Evolutionary conservation across 2,329 filamentous ascomycete genomes (phyloP).

Genomic region (Cladosporium phlei): DNA sequence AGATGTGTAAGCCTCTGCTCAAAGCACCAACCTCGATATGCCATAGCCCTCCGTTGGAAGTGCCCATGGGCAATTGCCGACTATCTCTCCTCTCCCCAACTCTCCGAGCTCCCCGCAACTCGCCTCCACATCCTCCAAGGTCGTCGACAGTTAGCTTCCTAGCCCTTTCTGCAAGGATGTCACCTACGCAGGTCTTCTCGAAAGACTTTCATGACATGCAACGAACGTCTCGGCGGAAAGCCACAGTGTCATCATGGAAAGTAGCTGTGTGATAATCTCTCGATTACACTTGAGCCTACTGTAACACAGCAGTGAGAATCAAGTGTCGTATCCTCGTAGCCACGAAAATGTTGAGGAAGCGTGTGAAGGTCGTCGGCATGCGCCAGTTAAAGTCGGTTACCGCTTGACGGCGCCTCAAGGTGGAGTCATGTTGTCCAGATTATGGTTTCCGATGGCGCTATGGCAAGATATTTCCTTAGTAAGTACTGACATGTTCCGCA

Average conservation of each 20-base stretch:
- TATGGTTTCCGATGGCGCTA: conserved; percentile 3
- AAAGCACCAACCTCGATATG: not conserved
- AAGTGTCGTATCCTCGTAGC: not conserved
- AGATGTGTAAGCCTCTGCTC: not conserved
- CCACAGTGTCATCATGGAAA: not conserved
- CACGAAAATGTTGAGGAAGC: not conserved
- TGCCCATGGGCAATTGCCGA: not conserved
- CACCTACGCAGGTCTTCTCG: not conserved
- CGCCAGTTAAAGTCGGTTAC: not conserved
- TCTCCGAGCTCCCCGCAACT: conserved; percentile 4
- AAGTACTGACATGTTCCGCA: not conserved
- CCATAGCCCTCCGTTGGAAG: not conserved
- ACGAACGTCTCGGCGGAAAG: not conserved
- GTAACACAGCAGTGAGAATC: not conserved
- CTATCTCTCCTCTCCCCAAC: not conserved
- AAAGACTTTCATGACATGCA: not conserved
- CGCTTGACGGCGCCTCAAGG: not conserved
- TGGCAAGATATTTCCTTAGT: not conserved
- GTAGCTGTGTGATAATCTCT: not conserved
- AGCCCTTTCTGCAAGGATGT: not conserved
- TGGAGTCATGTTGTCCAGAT: not conserved
- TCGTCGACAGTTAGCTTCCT: not conserved
- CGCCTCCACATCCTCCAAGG: conserved; percentile 1
- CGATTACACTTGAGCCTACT: not conserved
- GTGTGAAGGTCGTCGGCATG: not conserved